Percentiles rank a stretch among this genome's conserved stretches.
Conservation (phyloP, 768 basidiomycete species). For the Rhizopogon vinicolor region DNA sequence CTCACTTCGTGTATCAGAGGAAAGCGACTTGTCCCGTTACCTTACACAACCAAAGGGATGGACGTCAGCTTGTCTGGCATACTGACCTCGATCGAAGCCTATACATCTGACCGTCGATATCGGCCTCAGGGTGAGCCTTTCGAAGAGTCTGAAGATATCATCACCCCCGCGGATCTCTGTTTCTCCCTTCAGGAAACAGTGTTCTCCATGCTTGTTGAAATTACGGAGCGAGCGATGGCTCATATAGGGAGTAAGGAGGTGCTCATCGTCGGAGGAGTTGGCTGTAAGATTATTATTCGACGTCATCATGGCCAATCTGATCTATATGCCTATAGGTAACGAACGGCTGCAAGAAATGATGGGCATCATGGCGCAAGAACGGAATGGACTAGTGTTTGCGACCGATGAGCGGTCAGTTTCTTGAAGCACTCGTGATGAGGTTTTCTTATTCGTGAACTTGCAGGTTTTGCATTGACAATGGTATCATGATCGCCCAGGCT, state of each 20-base stretch:
- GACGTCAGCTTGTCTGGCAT: conserved; percentile 96
- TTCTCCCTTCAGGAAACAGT: conserved; percentile 96
- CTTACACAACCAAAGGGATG: conserved; percentile 99
- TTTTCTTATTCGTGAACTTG: not conserved
- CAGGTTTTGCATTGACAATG: conserved; percentile 99
- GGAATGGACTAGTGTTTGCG: conserved; percentile 86
- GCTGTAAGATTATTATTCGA: conserved; percentile 61
- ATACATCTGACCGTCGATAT: conserved; percentile 84
- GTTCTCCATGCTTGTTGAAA: conserved; percentile 98
- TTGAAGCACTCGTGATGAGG: not conserved
- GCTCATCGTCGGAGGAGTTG: conserved; percentile 97
- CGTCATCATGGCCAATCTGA: not conserved
- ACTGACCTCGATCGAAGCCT: conserved; percentile 81
- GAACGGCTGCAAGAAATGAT: conserved; percentile 97
- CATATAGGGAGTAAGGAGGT: conserved; percentile 96
- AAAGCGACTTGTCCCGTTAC: conserved; percentile 73
- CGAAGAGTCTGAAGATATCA: conserved; percentile 55
- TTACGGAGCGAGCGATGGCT: conserved; percentile 98
- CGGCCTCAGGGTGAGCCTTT: conserved; percentile 37
- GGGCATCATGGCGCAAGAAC: conserved; percentile 92
- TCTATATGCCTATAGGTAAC: conserved; percentile 55
- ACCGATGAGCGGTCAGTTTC: conserved; percentile 83
- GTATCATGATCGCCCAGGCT: conserved; percentile 99
- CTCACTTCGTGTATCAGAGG: conserved; percentile 48
- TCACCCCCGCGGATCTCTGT: conserved; percentile 95